These are phyloP conservation scores for Haematococcus lacustris DNA, from an alignment of 139 green algal species.

Conservation along the genomic window DNA sequence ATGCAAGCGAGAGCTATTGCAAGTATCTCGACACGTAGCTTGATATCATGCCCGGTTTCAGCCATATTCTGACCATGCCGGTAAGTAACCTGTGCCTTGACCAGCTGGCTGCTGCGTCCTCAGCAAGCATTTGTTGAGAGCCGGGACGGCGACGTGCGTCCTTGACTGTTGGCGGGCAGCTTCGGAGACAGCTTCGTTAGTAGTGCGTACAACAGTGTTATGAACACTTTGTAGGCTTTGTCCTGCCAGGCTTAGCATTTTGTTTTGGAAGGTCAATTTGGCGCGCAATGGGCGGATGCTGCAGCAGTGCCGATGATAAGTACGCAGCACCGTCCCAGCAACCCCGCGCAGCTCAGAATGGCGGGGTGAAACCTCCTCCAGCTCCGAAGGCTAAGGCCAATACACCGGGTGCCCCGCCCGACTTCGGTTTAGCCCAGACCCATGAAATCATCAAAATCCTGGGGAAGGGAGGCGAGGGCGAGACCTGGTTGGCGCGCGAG, in stretches of 20 bases:
- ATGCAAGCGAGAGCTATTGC: too few species aligned
- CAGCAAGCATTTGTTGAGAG: too few species aligned
- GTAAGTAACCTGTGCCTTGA: too few species aligned
- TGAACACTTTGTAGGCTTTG: too few species aligned
- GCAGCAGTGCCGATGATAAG: background rate
- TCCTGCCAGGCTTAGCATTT: background rate
- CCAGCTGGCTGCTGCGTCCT: too few species aligned
- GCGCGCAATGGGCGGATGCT: background rate
- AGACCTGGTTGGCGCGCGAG: slow-evolving; percentile 46
- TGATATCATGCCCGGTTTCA: too few species aligned
- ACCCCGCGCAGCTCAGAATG: background rate
- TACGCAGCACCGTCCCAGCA: background rate
- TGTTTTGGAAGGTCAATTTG: background rate
- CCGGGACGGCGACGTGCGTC: too few species aligned
- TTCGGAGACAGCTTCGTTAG: too few species aligned
- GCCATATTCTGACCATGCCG: too few species aligned
- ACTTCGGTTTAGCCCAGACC: slow-evolving; percentile 36
- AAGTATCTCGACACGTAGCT: too few species aligned
- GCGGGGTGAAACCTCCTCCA: background rate
- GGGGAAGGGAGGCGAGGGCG: slow-evolving; percentile 44
- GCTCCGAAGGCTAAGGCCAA: background rate
- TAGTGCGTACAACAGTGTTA: too few species aligned
- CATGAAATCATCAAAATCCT: slow-evolving; percentile 46
- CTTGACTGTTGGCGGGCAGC: too few species aligned
- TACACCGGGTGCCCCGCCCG: slow-evolving; percentile 6